Base-by-base conservation (phyloP, 2,329 filamentous ascomycete species). In the Sordariomycetes sp. region DNA sequence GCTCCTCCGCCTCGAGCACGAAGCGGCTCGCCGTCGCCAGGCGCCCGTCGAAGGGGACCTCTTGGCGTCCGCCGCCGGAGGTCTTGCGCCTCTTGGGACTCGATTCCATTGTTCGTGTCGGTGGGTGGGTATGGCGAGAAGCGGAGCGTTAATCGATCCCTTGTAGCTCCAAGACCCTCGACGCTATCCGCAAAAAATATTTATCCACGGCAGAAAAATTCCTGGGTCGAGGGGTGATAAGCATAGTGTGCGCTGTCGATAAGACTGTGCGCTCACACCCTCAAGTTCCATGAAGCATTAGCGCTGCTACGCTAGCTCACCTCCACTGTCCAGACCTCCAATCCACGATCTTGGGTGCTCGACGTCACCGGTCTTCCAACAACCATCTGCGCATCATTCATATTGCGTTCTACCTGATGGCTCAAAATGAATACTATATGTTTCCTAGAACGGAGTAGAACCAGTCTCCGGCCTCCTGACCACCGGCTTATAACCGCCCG, bases 1-100 rank as follows among this genome's bases (percentile, higher is more conserved):
- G 70, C 66, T 85, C 80, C 52, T 82, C 78, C 2, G 80, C 79
- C 67, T 84, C 77, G 54, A 84, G 66, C 53, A 81, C 72, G 61
- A 84, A 83, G 36, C 78, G 75, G 65, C 77, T 80, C 17, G 78
- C 72, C 10, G 75, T 72, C 35, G 74, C 71, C 52, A 76, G 64
- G 22, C 69, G 68, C 42, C 73, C 66, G 60, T 75, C 69, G 55
- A 76, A 72, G 59, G 72, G 67, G 54, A 73, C 72, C 57, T 73
- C 68, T n/a, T 36, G 32, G 35, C 25, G 53, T 25, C 48, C 51
- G 25, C 54, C 65, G 56, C 67, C 62, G 22, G 70, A 71, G 34
- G 77, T 66, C 64, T 79, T 79, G 54, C 76, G 74, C 59, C 76
- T 69, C 64, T 79, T 79, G 22, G 72, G 70, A 58, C 64, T 72